These are phyloP conservation scores for Botrytis byssoidea DNA, from an alignment of 2,329 filamentous ascomycete species.

Conservation along the genomic window DNA sequence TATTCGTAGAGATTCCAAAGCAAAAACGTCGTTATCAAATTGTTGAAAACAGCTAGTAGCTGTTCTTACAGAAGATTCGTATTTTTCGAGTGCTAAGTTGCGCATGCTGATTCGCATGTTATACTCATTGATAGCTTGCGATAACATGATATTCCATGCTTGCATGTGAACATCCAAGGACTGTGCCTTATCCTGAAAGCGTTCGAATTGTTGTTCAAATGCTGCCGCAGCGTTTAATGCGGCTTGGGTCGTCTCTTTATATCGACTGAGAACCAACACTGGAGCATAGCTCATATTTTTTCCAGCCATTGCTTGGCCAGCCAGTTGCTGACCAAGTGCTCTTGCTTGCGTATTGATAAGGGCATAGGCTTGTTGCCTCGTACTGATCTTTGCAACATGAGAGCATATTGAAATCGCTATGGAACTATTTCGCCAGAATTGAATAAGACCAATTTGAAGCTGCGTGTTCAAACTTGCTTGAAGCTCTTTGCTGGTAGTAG, in stretches of 20 bases:
- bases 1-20: background rate
- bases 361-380: background rate
- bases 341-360: slow-evolving; percentile 8
- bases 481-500: slow-evolving; percentile 6
- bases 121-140: slow-evolving; percentile 12
- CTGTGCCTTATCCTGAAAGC: slow-evolving; percentile 7
- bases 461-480: slow-evolving; percentile 11
- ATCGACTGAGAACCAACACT: background rate
- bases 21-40: slow-evolving; percentile 5
- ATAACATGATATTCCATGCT: slow-evolving; percentile 9
- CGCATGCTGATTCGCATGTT: slow-evolving; percentile 7
- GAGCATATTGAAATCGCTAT: slow-evolving; percentile 8
- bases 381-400: background rate
- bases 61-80: slow-evolving; percentile 5
- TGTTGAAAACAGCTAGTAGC: slow-evolving; percentile 4
- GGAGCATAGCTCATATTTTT: slow-evolving; percentile 11
- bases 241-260: slow-evolving; percentile 1
- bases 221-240: background rate
- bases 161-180: slow-evolving; percentile 6
- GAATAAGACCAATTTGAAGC: background rate
- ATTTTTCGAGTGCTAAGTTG: slow-evolving; percentile 1
- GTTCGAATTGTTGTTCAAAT: slow-evolving; percentile 6
- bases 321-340: background rate
- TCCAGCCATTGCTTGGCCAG: slow-evolving; percentile 12
- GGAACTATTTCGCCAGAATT: slow-evolving; percentile 11